Evolutionary conservation across 148 eudicot species (phyloP).

Genomic region (Cornus florida): DNA sequence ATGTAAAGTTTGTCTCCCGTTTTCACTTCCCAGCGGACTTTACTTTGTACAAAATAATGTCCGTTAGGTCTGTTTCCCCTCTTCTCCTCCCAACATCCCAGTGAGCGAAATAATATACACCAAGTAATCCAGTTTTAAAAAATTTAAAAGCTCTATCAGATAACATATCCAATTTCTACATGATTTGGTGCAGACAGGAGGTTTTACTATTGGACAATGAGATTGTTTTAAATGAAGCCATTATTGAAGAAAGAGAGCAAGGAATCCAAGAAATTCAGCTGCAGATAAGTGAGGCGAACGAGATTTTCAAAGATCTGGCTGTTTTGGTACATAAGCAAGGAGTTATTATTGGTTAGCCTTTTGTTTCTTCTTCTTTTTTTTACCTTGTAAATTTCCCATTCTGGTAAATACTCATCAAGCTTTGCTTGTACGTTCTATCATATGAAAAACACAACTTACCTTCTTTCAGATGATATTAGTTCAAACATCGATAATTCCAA

Average conservation of each 20-base stretch:
- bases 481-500: slow-evolving; percentile 48
- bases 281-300: slow-evolving; percentile 63
- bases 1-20: no score
- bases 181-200: slow-evolving; percentile 44
- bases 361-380: neutral
- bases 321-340: slow-evolving; percentile 58
- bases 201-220: slow-evolving; percentile 44
- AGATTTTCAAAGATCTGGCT: slow-evolving; percentile 65
- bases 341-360: slow-evolving; percentile 43
- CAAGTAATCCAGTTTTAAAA: neutral
- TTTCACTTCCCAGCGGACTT: no score
- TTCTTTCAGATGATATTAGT: slow-evolving; percentile 53
- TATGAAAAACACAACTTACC: neutral
- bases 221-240: slow-evolving; percentile 49
- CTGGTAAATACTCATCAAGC: neutral
- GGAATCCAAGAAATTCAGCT: slow-evolving; percentile 65
- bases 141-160: slow-evolving; percentile 4
- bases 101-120: no score
- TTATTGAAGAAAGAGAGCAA: slow-evolving; percentile 69
- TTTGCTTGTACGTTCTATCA: neutral
- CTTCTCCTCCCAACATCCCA: no score
- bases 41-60: no score
- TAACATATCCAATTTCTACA: neutral
- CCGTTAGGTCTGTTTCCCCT: no score
- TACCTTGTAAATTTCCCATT: neutral